Evolutionary conservation across 148 eudicot species (phyloP).

Genomic region (Vaccinium myrtillus): DNA sequence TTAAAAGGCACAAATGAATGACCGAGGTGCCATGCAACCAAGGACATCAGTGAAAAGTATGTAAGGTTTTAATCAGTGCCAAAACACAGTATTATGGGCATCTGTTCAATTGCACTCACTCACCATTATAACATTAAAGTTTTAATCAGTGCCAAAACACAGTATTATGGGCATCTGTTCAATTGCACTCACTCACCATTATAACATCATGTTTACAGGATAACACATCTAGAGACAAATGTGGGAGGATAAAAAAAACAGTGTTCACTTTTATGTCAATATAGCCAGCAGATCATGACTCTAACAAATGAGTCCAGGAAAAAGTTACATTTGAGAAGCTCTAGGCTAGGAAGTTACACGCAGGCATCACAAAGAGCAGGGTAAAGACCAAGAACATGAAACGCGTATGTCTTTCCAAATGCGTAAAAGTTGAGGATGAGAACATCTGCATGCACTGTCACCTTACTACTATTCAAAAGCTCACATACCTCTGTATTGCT

Average conservation of each 20-base stretch:
- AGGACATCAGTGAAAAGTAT: not conserved
- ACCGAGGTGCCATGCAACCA: not conserved
- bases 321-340: not conserved
- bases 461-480: not conserved
- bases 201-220: not conserved
- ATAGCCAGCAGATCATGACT: not conserved
- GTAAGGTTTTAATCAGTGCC: not conserved
- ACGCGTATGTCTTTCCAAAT: not conserved
- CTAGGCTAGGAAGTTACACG: not conserved
- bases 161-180: not conserved
- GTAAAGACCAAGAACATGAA: not conserved
- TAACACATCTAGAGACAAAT: not conserved
- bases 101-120: not conserved
- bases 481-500: conserved; percentile 82
- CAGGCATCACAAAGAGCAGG: not conserved
- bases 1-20: not conserved
- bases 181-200: not conserved
- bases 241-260: not conserved
- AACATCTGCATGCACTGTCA: conserved; percentile 1
- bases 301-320: not conserved
- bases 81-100: not conserved
- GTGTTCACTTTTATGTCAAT: not conserved
- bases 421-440: not conserved
- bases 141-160: not conserved
- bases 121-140: not conserved